Evolutionary conservation across 768 basidiomycete species (phyloP), one percentile per base, ranked within the genome.

Genomic region (Ramaria sp.): DNA sequence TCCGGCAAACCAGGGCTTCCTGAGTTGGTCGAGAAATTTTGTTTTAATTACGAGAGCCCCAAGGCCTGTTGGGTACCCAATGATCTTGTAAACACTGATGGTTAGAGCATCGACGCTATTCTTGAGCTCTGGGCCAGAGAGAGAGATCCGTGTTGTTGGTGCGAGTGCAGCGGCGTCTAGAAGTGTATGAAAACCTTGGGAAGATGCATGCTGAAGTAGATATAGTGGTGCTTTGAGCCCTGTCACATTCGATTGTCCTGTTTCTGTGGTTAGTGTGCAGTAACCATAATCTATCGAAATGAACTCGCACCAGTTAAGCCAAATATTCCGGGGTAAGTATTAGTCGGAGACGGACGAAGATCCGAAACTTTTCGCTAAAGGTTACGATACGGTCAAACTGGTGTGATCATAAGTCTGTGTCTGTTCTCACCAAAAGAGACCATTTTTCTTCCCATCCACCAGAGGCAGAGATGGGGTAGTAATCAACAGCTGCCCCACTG

Each of bases 71-170:
- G 89, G 89, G 62, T 83, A 91, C 34, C 89, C 89, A 61, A 90
- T 88, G 85, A 91, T 90, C 63, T 92, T 92, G 71, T 92, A 92
- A 63, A 91, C 90, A 45, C 85, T 88, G 53, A 92, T 65, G 0
- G 83, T 88, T 78, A 90, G 82, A 1, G 88, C 89, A 67, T 92
- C 90, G 11, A 89, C 83, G 4, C 83, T 79, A 31, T 75, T 76
- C 52, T 83, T 78, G n/a, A 57, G 37, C 7, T 48, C 46, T 43
- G 53, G 45, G 9, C 53, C 42, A 1, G 77, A 68, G 13, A 92
- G 72, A 12, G 85, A 85, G 54, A 91, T 77, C 17, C 72, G 64
- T 7, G 87, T 81, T 1, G 86, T 84, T 10, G 89, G 82, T 1
- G 82, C 88, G 39, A 91, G 73, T 2, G 89, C 89, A 6, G 90